phyloP scores from a whole-genome alignment of 176 grass and related monocot species.

The Ensete ventricosum region DNA sequence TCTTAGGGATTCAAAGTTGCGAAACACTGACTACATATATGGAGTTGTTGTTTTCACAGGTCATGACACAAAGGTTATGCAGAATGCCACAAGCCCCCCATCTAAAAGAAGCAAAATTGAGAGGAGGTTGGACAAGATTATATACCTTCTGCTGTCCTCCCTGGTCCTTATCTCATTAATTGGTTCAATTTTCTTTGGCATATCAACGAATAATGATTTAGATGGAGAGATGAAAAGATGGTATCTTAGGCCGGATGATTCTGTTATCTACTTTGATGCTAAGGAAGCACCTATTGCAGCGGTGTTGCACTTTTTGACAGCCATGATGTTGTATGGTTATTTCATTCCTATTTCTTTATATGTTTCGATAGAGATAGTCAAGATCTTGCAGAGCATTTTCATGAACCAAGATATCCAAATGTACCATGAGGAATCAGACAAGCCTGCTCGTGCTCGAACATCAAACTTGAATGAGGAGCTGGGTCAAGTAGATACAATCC shows the following conservation, averaged over 20 bases:
- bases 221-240: conserved; percentile 58
- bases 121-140: conserved; percentile 65
- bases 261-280: conserved; percentile 34
- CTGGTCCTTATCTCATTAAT: conserved; percentile 55
- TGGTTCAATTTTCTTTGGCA: conserved; percentile 65
- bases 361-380: conserved; percentile 92
- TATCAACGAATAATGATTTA: conserved; percentile 38
- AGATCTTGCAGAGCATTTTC: conserved; percentile 69
- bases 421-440: conserved; percentile 73
- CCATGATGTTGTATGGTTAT: conserved; percentile 74
- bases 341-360: conserved; percentile 96
- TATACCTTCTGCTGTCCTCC: conserved; percentile 51
- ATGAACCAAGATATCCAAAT: conserved; percentile 77
- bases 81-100: conserved; percentile 62
- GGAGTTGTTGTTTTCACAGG: conserved; percentile 72
- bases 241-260: conserved; percentile 73
- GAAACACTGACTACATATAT: conserved; percentile 77
- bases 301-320: conserved; percentile 61
- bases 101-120: conserved; percentile 87
- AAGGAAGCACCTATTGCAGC: conserved; percentile 25
- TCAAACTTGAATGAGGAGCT: conserved; percentile 94
- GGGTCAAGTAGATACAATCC: conserved; percentile 76
- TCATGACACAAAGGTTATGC: conserved; percentile 94
- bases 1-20: conserved; percentile 85
- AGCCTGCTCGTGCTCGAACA: conserved; percentile 66